Percentiles rank a stretch among this genome's conserved stretches.
phyloP scores from a whole-genome alignment of 2,329 filamentous ascomycete species.

The Fusarium tjaetaba region DNA sequence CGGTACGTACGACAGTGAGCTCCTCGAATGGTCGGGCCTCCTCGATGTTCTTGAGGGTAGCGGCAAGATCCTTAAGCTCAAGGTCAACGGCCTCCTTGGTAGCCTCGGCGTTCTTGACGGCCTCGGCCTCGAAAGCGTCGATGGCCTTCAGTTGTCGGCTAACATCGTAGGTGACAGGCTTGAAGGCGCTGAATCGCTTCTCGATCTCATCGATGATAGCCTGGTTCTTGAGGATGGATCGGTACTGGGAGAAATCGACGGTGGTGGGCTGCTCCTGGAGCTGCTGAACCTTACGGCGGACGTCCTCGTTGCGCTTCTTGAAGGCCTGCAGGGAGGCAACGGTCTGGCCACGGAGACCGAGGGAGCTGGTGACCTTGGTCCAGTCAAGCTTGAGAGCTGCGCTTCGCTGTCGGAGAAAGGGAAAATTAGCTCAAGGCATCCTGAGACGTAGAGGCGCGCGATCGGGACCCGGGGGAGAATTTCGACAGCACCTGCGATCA shows the following conservation, averaged over 20 bases:
- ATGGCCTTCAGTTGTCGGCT: conserved; percentile 96
- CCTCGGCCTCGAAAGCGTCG: conserved; percentile 96
- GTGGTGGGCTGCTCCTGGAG: conserved; percentile 86
- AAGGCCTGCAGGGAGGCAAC: conserved; percentile 91
- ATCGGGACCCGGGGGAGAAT: conserved; percentile 1
- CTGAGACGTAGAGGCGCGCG: conserved; percentile 31
- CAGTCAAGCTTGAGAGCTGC: conserved; percentile 99
- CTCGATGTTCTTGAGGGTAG: conserved; percentile 98
- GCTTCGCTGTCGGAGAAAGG: conserved; percentile 76
- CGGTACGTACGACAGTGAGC: conserved; percentile 87
- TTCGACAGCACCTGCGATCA: conserved; percentile 33
- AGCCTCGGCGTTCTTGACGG: conserved; percentile 94
- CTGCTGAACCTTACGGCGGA: conserved; percentile 88
- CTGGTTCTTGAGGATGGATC: conserved; percentile 92
- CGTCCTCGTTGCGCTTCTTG: conserved; percentile 99
- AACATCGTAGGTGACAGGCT: conserved; percentile 93
- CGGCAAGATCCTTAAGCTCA: conserved; percentile 92
- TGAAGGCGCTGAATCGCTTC: conserved; percentile 91
- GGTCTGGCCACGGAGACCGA: conserved; percentile 96
- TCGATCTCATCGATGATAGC: conserved; percentile 96
- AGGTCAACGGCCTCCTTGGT: conserved; percentile 96
- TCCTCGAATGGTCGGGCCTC: conserved; percentile 94
- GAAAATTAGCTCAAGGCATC: conserved; percentile 65
- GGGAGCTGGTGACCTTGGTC: conserved; percentile 91
- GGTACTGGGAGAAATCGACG: conserved; percentile 95